phyloP scores from a whole-genome alignment of 257 asterid species.

The Solanum phureja region DNA sequence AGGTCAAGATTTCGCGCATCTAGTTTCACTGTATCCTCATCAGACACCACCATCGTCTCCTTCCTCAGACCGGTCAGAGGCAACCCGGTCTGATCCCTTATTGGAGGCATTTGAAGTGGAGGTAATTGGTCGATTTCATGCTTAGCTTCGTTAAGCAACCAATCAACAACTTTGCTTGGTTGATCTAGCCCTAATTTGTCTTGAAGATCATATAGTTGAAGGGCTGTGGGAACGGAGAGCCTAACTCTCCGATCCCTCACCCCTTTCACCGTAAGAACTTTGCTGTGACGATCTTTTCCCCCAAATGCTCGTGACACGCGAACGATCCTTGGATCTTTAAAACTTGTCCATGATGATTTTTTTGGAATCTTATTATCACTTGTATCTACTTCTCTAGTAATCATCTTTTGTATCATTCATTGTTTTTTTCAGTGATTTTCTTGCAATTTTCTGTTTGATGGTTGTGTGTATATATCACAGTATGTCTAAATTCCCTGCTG shows the following conservation, averaged over 20 bases:
- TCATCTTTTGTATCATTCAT: not conserved
- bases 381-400: not conserved
- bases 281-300: conserved; percentile 80
- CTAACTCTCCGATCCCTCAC: conserved; percentile 67
- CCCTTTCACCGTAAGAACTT: conserved; percentile 61
- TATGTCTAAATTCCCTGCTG: not conserved
- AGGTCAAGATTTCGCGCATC: not conserved
- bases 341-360: not conserved
- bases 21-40: not conserved
- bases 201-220: conserved; percentile 64
- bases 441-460: not conserved
- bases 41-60: not conserved
- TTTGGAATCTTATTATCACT: not conserved
- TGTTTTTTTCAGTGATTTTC: not conserved
- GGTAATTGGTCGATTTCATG: not conserved
- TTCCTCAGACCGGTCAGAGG: not conserved
- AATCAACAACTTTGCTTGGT: conserved; percentile 80
- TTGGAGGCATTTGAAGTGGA: not conserved
- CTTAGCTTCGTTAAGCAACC: conserved; percentile 73
- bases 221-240: conserved; percentile 60
- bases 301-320: conserved; percentile 69
- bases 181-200: conserved; percentile 67
- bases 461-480: not conserved
- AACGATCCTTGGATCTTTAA: conserved; percentile 40
- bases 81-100: not conserved